Base-by-base conservation (phyloP, 2,329 filamentous ascomycete genomes). In the Rutstroemia sp. region DNA sequence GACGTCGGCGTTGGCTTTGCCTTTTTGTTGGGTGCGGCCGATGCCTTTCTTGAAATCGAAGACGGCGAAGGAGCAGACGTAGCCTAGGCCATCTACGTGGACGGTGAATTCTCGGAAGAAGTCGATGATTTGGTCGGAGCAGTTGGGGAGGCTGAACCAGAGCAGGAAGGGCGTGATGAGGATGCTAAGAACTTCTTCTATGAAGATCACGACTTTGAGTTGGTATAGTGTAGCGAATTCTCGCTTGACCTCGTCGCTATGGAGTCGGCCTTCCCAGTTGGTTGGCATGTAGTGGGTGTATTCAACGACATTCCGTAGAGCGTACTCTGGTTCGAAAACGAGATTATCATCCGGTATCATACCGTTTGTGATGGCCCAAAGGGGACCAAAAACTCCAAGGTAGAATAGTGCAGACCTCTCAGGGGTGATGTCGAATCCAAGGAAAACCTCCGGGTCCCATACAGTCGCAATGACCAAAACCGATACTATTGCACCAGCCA, bases 91-190 rank as follows among this genome's bases (percentile, higher is more conserved):
- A 67, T 99, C 94, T 16, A 99, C 92, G 64, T 99, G 92, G 21
- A 99, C 85, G 0, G 94, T 97, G 64, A 97, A 96, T 69, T 99
- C 94, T 40, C 94, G 86, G 76, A 99, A 97, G 72, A 99, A 99
- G 72, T 99, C 94, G 57, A 97, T 86, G 61, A 99, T 87, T 58
- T 92, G 89, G 63, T 97, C 92, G 69, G 88, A 92, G 70, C 89
- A 95, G 64, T 85, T 87, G 0, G 92, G 90, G 36, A 97, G 78
- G 59, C 89, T 92, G 68, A 89, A 87, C 73, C 92, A 88, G 12
- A 99, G 80, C 44, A 99, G 81, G 65, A 96, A 85, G 0, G 94
- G 94, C 0, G 92, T 95, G 57, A 95, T 86, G 54, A 97, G 81
- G 69, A 99, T 95, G 66, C 92, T 92, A 58, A 96, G 73, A 4